Percentiles rank a stretch among this genome's conserved stretches.
Conservation (phyloP, 2,329 filamentous ascomycete species). For the Aureobasidium subglaciale region DNA sequence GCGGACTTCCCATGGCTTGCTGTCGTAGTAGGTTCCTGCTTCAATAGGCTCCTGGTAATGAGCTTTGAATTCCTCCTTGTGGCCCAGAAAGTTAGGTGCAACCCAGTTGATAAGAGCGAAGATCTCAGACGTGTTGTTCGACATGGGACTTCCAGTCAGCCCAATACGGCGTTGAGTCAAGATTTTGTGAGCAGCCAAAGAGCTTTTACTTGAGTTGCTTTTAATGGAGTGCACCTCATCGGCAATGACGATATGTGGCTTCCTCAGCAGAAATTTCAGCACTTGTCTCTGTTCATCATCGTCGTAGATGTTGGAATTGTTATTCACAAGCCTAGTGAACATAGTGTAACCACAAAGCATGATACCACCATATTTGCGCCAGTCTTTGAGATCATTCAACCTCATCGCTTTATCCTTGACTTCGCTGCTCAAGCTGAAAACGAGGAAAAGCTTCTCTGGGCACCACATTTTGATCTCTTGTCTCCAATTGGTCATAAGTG, state of each 20-base stretch:
- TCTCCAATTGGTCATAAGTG: constrained; percentile 73
- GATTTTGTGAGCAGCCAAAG: constrained; percentile 52
- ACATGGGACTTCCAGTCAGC: constrained; percentile 77
- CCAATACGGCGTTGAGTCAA: constrained; percentile 67
- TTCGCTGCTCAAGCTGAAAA: constrained; percentile 38
- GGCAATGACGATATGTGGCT: constrained; percentile 67
- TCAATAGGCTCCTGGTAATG: constrained; percentile 70
- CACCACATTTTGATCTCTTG: constrained; percentile 71
- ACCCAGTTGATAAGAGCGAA: constrained; percentile 86
- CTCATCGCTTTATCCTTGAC: constrained; percentile 31
- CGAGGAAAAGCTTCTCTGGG: constrained; percentile 40
- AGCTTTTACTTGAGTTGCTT: constrained; percentile 50
- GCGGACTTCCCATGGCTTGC: constrained; percentile 48
- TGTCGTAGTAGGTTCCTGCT: constrained; percentile 62
- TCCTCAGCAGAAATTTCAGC: constrained; percentile 46
- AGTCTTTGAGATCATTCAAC: constrained; percentile 44
- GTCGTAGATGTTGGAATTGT: constrained; percentile 48
- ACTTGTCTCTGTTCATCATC: constrained; percentile 34
- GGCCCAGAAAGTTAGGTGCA: constrained; percentile 69
- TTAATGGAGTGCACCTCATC: constrained; percentile 83
- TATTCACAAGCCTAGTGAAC: constrained; percentile 45
- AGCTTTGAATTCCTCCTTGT: constrained; percentile 57
- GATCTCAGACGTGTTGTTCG: constrained; percentile 79
- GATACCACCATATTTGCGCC: constrained; percentile 61
- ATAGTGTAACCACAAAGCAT: constrained; percentile 70